Base-by-base conservation (phyloP, 208 protist genomes). In the Novymonas esmeraldas region DNA sequence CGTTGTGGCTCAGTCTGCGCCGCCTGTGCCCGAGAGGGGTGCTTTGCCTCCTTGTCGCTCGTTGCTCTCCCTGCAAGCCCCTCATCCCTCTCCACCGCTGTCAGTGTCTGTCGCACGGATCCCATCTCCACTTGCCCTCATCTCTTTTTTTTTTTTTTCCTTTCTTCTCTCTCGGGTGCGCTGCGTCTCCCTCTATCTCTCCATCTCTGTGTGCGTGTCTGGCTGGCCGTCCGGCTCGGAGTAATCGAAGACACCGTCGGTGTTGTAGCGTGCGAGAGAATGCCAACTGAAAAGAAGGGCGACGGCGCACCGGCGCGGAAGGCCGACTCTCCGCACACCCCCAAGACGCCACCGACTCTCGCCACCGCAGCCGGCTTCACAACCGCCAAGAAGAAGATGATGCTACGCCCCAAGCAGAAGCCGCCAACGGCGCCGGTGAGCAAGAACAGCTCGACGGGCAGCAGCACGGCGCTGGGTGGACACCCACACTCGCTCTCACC, bases 391-490 rank as follows among this genome's bases (percentile, higher is more conserved):
- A 55, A 20, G 14, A 74, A 57, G 44, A 28, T 52, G 38, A 70
- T 76, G 45, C 62, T 54, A 22, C 62, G 49, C 18, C 54, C 61
- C 13, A 76, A 76, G 48, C 59, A 68, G 46, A 70, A 68, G 51
- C 70, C 62, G n/a, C 62, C 70, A 5, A 70, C 70, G 18, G 70
- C 60, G n/a, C 70, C 45, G 13, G 3, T 65, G 38, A 64, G 56
- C 38, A 76, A 64, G 44, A 52, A 29, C 70, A 70, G 56, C 62
- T 60, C 70, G 7, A 58, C 29, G 3, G 49, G 31, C 38, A 65
- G 65, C 55, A 76, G 56, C 50, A 44, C 62, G 24, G 56, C 48
- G 6, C 6, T 41, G 6, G 70, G 62, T 28, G 58, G 54, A 24
- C 46, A 64, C 56, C 61, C 48, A 2, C 45, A 68, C 34, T 70